Conservation (phyloP, 805 yeast species). For the Saccharomycopsis fodiens region DNA sequence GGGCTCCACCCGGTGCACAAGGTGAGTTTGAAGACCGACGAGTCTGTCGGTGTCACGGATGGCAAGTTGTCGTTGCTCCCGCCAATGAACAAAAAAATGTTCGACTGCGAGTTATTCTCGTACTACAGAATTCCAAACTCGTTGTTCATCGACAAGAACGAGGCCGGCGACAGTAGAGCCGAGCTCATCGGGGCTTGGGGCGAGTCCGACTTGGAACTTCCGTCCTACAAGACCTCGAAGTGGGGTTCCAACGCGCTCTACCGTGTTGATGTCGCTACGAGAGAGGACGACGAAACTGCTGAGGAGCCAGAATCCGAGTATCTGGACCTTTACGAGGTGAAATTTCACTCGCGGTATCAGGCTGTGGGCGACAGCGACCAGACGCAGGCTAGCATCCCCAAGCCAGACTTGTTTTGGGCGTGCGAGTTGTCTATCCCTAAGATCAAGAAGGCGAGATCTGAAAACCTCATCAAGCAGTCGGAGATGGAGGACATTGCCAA, state of each 20-base stretch:
- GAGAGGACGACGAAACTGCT: background rate
- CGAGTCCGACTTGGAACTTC: conserved; percentile 37
- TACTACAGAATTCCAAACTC: conserved; percentile 31
- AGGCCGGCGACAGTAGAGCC: conserved; percentile 26
- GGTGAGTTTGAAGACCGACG: conserved; percentile 5
- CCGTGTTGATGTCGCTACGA: conserved; percentile 4
- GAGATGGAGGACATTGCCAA: conserved; percentile 8
- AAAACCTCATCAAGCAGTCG: background rate
- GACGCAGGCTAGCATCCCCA: conserved; percentile 4
- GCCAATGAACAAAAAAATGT: conserved; percentile 19
- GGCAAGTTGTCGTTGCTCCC: conserved; percentile 8
- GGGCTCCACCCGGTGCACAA: conserved; percentile 20
- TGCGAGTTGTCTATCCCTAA: conserved; percentile 14
- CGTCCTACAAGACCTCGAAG: conserved; percentile 32
- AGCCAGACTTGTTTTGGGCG: conserved; percentile 21
- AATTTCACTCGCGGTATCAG: conserved; percentile 19
- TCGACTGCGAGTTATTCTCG: conserved; percentile 30
- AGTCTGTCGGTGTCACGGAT: background rate
- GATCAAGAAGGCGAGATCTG: background rate
- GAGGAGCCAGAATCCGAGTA: background rate
- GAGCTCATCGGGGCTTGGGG: conserved; percentile 33
- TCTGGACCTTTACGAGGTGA: conserved; percentile 6
- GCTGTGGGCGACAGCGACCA: conserved; percentile 1
- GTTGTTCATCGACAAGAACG: conserved; percentile 36
- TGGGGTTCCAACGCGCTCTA: conserved; percentile 33